A percentile compares a stretch with the other conserved stretches of the same genome.
Evolutionary conservation across 768 basidiomycete genomes (phyloP).

Genomic region (Kwoniella newhampshirensis): DNA sequence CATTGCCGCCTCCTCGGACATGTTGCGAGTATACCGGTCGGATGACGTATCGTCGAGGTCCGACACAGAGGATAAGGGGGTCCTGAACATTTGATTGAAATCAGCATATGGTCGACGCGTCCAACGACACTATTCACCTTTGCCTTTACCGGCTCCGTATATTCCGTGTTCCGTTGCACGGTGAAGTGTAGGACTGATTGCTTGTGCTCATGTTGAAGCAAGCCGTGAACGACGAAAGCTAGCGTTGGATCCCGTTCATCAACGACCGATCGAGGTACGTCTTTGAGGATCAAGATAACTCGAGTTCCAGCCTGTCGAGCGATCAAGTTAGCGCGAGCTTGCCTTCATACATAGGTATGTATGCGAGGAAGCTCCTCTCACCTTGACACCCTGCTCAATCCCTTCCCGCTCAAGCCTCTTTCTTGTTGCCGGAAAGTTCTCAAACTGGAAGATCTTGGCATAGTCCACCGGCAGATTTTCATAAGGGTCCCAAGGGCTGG

Average conservation of each 20-base stretch:
- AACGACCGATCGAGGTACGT: slow-evolving; percentile 68
- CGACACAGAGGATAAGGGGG: slow-evolving; percentile 80
- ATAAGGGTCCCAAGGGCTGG: slow-evolving; percentile 95
- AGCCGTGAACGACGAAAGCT: slow-evolving; percentile 71
- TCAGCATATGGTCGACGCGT: background rate
- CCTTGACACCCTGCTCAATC: slow-evolving; percentile 65
- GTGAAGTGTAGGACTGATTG: slow-evolving; percentile 87
- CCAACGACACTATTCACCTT: slow-evolving; percentile 64
- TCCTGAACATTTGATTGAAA: slow-evolving; percentile 58
- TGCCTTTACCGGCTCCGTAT: slow-evolving; percentile 78
- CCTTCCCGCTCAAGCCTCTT: slow-evolving; percentile 62
- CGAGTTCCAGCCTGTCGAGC: slow-evolving; percentile 69
- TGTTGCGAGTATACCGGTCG: slow-evolving; percentile 93
- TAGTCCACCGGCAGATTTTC: slow-evolving; percentile 94
- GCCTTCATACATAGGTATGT: background rate
- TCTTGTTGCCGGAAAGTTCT: slow-evolving; percentile 83
- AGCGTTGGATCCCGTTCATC: slow-evolving; percentile 48
- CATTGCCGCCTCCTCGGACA: slow-evolving; percentile 78
- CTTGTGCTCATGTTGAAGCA: slow-evolving; percentile 95
- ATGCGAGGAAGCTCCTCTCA: no score
- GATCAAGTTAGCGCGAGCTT: no score
- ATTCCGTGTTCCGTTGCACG: slow-evolving; percentile 93
- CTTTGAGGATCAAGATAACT: slow-evolving; percentile 72
- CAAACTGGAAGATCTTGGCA: slow-evolving; percentile 92
- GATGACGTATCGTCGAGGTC: slow-evolving; percentile 77